phyloP scores from a whole-genome alignment of 75 land plant species.

The Ceratopteris richardii region DNA sequence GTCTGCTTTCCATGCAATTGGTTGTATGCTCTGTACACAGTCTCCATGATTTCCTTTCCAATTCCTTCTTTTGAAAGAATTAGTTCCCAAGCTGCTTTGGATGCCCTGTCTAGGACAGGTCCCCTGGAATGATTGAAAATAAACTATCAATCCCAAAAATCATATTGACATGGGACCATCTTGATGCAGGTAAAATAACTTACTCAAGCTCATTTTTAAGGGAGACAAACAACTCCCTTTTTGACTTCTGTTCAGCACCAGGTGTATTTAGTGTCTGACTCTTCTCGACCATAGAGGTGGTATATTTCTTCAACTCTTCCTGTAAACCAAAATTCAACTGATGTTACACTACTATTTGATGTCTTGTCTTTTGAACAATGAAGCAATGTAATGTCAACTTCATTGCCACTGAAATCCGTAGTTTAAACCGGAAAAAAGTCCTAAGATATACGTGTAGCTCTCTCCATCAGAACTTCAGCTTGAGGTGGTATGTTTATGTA shows the following conservation, averaged over 20 bases:
- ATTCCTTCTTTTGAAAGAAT: constrained; percentile 60
- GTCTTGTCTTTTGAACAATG: too few species aligned
- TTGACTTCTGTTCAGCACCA: constrained; percentile 87
- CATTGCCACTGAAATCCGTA: too few species aligned
- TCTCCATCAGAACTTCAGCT: too few species aligned
- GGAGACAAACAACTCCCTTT: constrained; percentile 81
- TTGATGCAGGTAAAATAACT: constrained; percentile 16
- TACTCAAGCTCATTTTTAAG: constrained; percentile 89
- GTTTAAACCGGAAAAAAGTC: too few species aligned
- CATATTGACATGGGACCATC: constrained; percentile 3
- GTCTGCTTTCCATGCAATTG: constrained; percentile 56
- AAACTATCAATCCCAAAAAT: constrained; percentile 1
- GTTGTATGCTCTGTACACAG: constrained; percentile 61
- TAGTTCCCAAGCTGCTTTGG: constrained; percentile 88
- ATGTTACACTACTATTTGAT: too few species aligned
- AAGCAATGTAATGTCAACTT: too few species aligned
- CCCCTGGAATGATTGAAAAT: constrained; percentile 34
- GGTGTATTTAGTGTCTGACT: constrained; percentile 85
- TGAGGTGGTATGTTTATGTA: too few species aligned
- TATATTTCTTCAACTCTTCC: constrained; percentile 86
- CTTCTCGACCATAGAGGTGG: constrained; percentile 80
- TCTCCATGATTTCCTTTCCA: constrained; percentile 85
- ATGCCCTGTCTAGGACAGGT: constrained; percentile 88
- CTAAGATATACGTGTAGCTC: too few species aligned
- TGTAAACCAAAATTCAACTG: too few species aligned